These are phyloP conservation scores for Helianthus annuus DNA, from an alignment of 129 eudicot genomes.

Conservation along the genomic window DNA sequence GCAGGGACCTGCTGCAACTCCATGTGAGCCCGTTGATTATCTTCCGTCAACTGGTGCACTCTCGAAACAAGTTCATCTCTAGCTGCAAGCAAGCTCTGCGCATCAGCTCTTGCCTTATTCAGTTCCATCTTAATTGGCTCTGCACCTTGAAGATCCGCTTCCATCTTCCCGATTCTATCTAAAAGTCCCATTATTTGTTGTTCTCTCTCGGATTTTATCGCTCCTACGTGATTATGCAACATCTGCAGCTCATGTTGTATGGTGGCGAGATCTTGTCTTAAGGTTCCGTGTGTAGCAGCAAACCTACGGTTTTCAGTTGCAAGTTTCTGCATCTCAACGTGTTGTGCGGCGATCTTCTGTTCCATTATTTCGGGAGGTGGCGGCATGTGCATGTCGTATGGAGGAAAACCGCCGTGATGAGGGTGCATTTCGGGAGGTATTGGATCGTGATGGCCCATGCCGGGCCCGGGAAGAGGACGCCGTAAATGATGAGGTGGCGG, in stretches of 20 bases:
- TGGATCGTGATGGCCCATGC: conserved; percentile 59
- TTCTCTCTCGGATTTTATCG: conserved; percentile 63
- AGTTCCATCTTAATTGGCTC: conserved; percentile 65
- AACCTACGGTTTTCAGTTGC: conserved; percentile 84
- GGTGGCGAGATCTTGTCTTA: conserved; percentile 84
- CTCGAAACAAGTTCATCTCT: conserved; percentile 70
- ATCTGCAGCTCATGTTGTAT: conserved; percentile 76
- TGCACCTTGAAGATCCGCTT: conserved; percentile 66
- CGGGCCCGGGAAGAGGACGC: conserved; percentile 66
- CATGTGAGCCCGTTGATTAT: conserved; percentile 67
- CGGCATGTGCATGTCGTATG: conserved; percentile 64
- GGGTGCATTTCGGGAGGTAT: conserved; percentile 56
- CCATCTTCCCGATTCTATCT: conserved; percentile 71
- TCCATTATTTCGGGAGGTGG: conserved; percentile 81
- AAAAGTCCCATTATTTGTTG: conserved; percentile 60
- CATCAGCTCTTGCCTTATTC: conserved; percentile 66
- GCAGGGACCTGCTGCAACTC: conserved; percentile 75
- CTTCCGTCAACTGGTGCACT: conserved; percentile 63
- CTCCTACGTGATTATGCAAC: conserved; percentile 60
- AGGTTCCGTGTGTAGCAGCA: conserved; percentile 81
- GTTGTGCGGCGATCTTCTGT: conserved; percentile 82
- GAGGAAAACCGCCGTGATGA: conserved; percentile 68
- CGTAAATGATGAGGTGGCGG: conserved; percentile 77
- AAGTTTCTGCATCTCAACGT: conserved; percentile 75
- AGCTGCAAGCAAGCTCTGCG: conserved; percentile 64